These are phyloP conservation scores for Pleurotus pulmonarius DNA, from an alignment of 768 basidiomycete species.

Conservation along the genomic window DNA sequence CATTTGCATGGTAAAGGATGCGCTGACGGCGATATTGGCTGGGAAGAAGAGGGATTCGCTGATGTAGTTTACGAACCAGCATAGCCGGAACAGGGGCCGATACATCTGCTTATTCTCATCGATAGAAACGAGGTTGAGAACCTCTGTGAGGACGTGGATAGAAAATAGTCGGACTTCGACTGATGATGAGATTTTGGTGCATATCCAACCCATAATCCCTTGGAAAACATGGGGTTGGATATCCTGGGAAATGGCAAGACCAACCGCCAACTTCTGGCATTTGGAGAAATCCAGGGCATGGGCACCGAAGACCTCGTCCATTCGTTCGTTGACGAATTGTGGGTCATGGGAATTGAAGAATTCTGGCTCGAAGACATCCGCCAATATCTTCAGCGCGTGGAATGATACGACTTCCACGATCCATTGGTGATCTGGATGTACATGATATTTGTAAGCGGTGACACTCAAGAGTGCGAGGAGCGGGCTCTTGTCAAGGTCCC, in stretches of 20 bases:
- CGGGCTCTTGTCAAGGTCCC: background rate
- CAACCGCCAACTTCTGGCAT: background rate
- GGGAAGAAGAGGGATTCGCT: background rate
- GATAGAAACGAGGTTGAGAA: background rate
- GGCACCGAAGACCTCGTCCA: background rate
- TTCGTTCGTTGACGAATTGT: background rate
- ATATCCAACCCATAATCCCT: slow-evolving; percentile 1
- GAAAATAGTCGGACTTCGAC: background rate
- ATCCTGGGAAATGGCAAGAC: background rate
- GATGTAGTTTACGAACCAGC: background rate
- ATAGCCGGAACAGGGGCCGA: background rate
- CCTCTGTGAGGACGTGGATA: slow-evolving; percentile 1
- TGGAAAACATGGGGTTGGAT: slow-evolving; percentile 3
- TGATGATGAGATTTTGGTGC: background rate
- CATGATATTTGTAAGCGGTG: background rate
- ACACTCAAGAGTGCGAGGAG: background rate
- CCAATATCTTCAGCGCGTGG: background rate
- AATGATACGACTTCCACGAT: slow-evolving; percentile 1
- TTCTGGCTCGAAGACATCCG: background rate
- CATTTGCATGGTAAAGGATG: background rate
- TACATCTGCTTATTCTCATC: slow-evolving; percentile 1
- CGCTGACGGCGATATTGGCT: background rate
- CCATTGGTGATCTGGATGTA: background rate
- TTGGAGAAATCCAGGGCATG: background rate
- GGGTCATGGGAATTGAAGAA: background rate